Conservation (phyloP, 495 filamentous ascomycete species). For the Cladorrhinum samala region DNA sequence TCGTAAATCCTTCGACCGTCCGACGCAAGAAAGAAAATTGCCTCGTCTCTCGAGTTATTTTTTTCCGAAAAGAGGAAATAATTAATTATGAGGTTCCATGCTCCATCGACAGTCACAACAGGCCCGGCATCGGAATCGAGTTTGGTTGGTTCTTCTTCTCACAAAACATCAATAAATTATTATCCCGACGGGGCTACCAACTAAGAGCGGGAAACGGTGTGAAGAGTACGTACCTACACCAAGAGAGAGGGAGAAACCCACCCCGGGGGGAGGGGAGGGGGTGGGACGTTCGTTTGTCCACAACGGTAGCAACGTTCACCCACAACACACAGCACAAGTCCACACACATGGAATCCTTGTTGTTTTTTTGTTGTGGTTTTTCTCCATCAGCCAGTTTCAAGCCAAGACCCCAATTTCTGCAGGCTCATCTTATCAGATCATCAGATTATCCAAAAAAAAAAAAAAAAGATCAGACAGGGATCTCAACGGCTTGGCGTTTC, state of each 20-base stretch:
- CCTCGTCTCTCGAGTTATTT: too few relatives aligned
- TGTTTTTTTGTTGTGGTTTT: not conserved
- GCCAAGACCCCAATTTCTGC: conserved; percentile 4
- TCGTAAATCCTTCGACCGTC: too few relatives aligned
- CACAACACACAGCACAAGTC: too few relatives aligned
- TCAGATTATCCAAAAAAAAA: conserved; percentile 16
- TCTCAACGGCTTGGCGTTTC: not conserved
- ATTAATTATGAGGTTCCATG: too few relatives aligned
- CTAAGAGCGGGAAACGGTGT: too few relatives aligned
- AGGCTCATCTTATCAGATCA: conserved; percentile 32
- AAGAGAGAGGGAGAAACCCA: not conserved
- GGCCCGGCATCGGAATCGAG: conserved; percentile 4
- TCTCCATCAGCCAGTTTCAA: not conserved
- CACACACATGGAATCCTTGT: too few relatives aligned
- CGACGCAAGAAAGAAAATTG: too few relatives aligned
- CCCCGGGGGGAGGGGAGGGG: not conserved
- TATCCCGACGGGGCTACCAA: too few relatives aligned
- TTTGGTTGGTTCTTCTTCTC: not conserved
- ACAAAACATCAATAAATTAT: not conserved
- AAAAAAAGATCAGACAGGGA: too few relatives aligned
- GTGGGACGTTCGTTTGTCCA: not conserved
- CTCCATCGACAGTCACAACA: not conserved
- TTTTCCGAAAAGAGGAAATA: not conserved
- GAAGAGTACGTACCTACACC: too few relatives aligned
- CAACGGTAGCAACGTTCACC: not conserved